Evolutionary conservation across 2,329 filamentous ascomycete species (phyloP).

Genomic region (Lecanoromycetidae sp.): DNA sequence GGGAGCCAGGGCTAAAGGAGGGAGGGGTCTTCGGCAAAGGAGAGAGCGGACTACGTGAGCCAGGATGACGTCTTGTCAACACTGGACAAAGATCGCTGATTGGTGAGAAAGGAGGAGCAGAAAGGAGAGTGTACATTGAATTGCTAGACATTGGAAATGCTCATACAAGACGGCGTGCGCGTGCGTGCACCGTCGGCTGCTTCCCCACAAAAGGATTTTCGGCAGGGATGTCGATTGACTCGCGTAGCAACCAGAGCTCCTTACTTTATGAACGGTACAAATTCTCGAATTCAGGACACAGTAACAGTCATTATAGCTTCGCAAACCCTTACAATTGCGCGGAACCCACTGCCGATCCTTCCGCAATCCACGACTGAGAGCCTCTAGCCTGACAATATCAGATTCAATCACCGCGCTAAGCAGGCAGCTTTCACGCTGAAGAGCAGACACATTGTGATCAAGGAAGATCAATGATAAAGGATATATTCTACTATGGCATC

Average conservation of each 20-base stretch:
- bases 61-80: conserved; percentile 33
- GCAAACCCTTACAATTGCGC: too few relatives aligned
- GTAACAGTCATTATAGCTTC: background rate
- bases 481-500: conserved; percentile 50
- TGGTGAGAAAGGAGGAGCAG: background rate
- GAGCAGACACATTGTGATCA: background rate
- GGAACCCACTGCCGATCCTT: too few relatives aligned
- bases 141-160: background rate
- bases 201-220: conserved; percentile 1
- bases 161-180: background rate
- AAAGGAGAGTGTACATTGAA: background rate
- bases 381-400: background rate
- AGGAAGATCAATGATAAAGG: conserved; percentile 9
- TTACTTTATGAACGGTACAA: background rate
- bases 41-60: conserved; percentile 4
- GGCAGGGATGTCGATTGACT: conserved; percentile 1
- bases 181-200: background rate
- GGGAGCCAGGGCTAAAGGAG: conserved; percentile 34
- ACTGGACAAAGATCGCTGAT: background rate
- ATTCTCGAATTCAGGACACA: background rate
- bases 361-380: background rate
- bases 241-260: background rate
- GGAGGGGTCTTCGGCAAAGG: conserved; percentile 15
- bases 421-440: background rate
- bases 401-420: background rate